Percentiles rank a stretch among this genome's conserved stretches.
phyloP scores from a whole-genome alignment of 495 filamentous ascomycete species.

The Wilcoxina mikolae region DNA sequence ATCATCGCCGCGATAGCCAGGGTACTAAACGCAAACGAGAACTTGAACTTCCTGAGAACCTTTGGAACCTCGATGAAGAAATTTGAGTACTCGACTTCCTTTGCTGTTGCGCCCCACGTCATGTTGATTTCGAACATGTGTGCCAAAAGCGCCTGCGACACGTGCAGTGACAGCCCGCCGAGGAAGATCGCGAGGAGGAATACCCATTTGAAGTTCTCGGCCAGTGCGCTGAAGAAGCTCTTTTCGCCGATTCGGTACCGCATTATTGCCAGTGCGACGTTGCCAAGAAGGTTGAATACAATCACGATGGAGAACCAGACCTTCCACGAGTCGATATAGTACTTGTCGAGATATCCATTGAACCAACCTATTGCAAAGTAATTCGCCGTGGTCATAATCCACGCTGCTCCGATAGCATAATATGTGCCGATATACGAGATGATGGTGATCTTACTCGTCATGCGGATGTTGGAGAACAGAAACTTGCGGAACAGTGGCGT shows the following conservation, averaged over 20 bases:
- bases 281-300: constrained; percentile 56
- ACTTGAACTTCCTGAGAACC: constrained; percentile 62
- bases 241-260: constrained; percentile 51
- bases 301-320: constrained; percentile 61
- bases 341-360: constrained; percentile 57
- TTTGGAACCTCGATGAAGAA: constrained; percentile 72
- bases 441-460: constrained; percentile 67
- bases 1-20: constrained; percentile 51
- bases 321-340: constrained; percentile 62
- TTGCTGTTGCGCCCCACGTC: constrained; percentile 56
- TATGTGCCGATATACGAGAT: constrained; percentile 79
- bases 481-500: constrained; percentile 60
- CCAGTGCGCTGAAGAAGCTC: constrained; percentile 39
- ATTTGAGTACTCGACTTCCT: constrained; percentile 37
- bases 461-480: constrained; percentile 54
- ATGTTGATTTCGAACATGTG: constrained; percentile 64
- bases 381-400: constrained; percentile 63
- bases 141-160: constrained; percentile 49
- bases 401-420: constrained; percentile 66
- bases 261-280: constrained; percentile 50
- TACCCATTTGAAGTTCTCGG: constrained; percentile 61
- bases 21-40: constrained; percentile 51
- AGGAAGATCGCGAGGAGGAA: constrained; percentile 55
- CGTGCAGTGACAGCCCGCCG: constrained; percentile 53
- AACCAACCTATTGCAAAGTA: constrained; percentile 68